Evolutionary conservation across 805 yeast genomes (phyloP).

Genomic region (Nakazawaea anatomiae): DNA sequence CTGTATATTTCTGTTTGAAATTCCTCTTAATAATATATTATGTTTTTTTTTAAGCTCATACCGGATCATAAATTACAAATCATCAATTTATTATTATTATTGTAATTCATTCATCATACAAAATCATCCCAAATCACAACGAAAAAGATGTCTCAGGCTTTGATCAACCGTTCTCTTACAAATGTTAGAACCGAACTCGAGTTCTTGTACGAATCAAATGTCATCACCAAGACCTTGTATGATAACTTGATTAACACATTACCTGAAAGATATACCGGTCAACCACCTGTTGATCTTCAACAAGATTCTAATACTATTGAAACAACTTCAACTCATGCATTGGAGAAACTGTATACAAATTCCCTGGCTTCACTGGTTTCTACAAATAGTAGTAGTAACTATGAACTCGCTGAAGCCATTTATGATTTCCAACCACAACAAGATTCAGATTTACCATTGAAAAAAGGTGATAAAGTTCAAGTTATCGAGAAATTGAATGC

Average conservation of each 20-base stretch:
- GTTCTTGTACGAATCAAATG: slow-evolving; percentile 69
- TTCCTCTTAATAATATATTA: no score
- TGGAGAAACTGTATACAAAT: neutral
- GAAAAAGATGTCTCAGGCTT: slow-evolving; percentile 28
- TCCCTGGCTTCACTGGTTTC: neutral
- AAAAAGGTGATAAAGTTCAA: slow-evolving; percentile 61
- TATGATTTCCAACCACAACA: slow-evolving; percentile 75
- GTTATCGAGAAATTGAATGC: slow-evolving; percentile 68
- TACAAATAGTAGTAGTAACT: neutral
- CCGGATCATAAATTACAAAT: no score
- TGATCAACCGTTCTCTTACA: slow-evolving; percentile 72
- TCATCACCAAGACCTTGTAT: slow-evolving; percentile 52
- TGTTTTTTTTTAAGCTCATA: no score
- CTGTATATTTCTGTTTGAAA: no score
- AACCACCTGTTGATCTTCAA: slow-evolving; percentile 37
- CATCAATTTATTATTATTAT: no score
- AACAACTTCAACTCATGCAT: neutral
- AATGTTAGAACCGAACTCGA: slow-evolving; percentile 76
- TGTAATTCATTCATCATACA: no score
- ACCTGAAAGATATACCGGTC: slow-evolving; percentile 53
- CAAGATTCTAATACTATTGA: neutral
- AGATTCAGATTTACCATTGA: slow-evolving; percentile 62
- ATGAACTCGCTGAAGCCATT: slow-evolving; percentile 54
- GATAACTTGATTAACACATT: slow-evolving; percentile 43
- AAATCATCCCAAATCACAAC: no score